A percentile compares a stretch with the other conserved stretches of the same genome.
Evolutionary conservation across 139 green algal species (phyloP).

Genomic region (Closterium sp.): DNA sequence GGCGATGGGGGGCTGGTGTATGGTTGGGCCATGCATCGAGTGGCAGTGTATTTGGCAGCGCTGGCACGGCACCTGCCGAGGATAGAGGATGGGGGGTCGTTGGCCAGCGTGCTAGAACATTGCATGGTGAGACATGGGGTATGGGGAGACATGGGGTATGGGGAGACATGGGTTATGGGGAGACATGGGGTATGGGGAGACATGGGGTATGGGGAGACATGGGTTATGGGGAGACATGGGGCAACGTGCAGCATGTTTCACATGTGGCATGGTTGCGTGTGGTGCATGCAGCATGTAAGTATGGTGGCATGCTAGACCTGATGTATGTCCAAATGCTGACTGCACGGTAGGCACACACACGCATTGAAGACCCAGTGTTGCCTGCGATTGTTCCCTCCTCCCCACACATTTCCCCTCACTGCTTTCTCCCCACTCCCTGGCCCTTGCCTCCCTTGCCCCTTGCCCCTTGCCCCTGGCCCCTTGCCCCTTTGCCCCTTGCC

Average conservation of each 20-base stretch:
- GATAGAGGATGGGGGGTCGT: slow-evolving; percentile 54
- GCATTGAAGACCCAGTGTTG: too few species aligned
- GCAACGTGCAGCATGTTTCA: too few species aligned
- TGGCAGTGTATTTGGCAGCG: slow-evolving; percentile 49
- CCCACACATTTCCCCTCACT: neutral
- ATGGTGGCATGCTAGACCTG: too few species aligned
- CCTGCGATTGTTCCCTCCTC: too few species aligned
- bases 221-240: too few species aligned
- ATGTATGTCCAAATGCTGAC: too few species aligned
- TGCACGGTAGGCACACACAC: too few species aligned
- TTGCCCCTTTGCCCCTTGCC: neutral
- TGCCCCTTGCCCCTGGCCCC: too few species aligned
- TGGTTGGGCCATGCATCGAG: slow-evolving; percentile 53
- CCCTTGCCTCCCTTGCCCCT: too few species aligned
- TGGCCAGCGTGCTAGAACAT: slow-evolving; percentile 90
- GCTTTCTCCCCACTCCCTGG: too few species aligned
- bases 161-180: neutral
- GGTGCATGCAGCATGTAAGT: too few species aligned
- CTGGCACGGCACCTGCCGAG: slow-evolving; percentile 48
- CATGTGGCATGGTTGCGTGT: too few species aligned
- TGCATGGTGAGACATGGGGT: slow-evolving; percentile 62
- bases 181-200: neutral
- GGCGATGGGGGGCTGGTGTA: slow-evolving; percentile 56
- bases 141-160: neutral
- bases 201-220: neutral